Evolutionary conservation across 2,329 filamentous ascomycete species (phyloP).

Genomic region (Thelonectria rubi): DNA sequence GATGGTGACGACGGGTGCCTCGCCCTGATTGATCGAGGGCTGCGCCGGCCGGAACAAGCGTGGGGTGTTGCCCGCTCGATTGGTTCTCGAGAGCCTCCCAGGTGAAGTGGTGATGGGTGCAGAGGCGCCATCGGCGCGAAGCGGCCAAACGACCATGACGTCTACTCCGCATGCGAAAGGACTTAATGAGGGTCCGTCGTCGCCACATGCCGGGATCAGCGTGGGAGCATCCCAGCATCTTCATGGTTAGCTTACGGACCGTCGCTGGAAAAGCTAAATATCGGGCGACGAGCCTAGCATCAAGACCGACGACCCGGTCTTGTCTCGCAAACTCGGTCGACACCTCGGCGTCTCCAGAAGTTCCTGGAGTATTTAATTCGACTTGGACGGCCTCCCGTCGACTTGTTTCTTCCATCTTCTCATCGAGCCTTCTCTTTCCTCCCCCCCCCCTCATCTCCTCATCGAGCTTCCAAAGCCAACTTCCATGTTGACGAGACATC

Average conservation of each 20-base stretch:
- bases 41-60: slow-evolving; percentile 17
- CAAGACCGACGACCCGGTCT: slow-evolving; percentile 41
- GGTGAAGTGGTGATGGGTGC: not conserved
- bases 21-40: slow-evolving; percentile 14
- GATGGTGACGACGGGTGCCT: slow-evolving; percentile 19
- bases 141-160: slow-evolving; percentile 40
- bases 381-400: slow-evolving; percentile 30
- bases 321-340: slow-evolving; percentile 36
- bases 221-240: slow-evolving; percentile 36
- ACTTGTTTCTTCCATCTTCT: slow-evolving; percentile 24
- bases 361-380: slow-evolving; percentile 28
- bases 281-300: slow-evolving; percentile 17
- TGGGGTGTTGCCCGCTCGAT: slow-evolving; percentile 19
- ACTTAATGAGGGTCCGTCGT: slow-evolving; percentile 38
- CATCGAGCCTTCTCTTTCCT: slow-evolving; percentile 26
- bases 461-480: not conserved
- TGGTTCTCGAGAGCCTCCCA: not conserved
- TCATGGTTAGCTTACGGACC: slow-evolving; percentile 38
- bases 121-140: slow-evolving; percentile 16
- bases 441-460: slow-evolving; percentile 6
- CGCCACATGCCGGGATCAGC: slow-evolving; percentile 36
- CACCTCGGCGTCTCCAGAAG: slow-evolving; percentile 6
- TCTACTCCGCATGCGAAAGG: slow-evolving; percentile 36
- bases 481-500: slow-evolving; percentile 41
- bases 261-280: slow-evolving; percentile 39